These are phyloP conservation scores for Saxophila tyrrhenica DNA, from an alignment of 495 filamentous ascomycete species.

Conservation along the genomic window DNA sequence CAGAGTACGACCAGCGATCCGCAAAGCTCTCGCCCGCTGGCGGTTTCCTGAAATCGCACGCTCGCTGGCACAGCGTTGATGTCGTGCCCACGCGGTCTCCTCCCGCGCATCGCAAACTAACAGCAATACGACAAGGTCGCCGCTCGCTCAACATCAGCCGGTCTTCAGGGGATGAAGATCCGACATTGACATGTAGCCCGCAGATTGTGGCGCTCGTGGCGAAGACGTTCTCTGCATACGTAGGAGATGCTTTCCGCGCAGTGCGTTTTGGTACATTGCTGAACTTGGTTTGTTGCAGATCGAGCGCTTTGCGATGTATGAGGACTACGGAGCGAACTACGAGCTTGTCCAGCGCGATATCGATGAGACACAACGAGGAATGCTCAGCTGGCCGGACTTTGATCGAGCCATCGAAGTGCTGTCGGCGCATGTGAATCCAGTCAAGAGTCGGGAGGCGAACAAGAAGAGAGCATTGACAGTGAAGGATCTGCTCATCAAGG, in stretches of 20 bases:
- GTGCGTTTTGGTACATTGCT: not conserved
- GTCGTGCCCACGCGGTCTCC: slow-evolving; percentile 36
- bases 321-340: slow-evolving; percentile 56
- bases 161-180: slow-evolving; percentile 17
- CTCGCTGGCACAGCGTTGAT: slow-evolving; percentile 49
- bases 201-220: slow-evolving; percentile 63
- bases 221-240: slow-evolving; percentile 62
- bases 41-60: slow-evolving; percentile 23
- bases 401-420: slow-evolving; percentile 84
- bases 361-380: slow-evolving; percentile 50
- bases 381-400: slow-evolving; percentile 67
- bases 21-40: slow-evolving; percentile 7
- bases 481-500: slow-evolving; percentile 85
- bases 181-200: slow-evolving; percentile 52
- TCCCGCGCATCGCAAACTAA: slow-evolving; percentile 3
- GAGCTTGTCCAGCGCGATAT: slow-evolving; percentile 70
- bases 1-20: slow-evolving; percentile 43
- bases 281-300: slow-evolving; percentile 40
- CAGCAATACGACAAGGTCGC: slow-evolving; percentile 18
- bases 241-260: slow-evolving; percentile 30
- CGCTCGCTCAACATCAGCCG: slow-evolving; percentile 28
- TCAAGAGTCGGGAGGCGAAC: slow-evolving; percentile 50
- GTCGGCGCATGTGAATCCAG: slow-evolving; percentile 60
- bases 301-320: slow-evolving; percentile 65
- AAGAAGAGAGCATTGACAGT: slow-evolving; percentile 65